These are phyloP conservation scores for Arthrobotrys conoides DNA, from an alignment of 2,329 filamentous ascomycete genomes.

Conservation along the genomic window DNA sequence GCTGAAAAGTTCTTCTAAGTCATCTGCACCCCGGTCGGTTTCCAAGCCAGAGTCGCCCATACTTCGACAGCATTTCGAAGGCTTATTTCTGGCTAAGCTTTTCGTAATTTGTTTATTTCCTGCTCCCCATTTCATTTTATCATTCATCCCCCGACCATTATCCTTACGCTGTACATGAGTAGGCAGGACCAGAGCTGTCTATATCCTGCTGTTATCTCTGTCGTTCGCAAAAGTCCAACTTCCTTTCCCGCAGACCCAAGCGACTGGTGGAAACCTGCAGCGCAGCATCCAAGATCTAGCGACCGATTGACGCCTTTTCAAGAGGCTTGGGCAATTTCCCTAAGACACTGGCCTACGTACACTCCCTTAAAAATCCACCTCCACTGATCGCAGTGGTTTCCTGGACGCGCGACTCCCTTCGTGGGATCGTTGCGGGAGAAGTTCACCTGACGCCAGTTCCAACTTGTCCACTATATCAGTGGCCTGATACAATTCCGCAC, in stretches of 20 bases:
- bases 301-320: conserved; percentile 31
- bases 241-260: conserved; percentile 12
- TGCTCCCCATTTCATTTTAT: neutral
- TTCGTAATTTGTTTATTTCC: conserved; percentile 45
- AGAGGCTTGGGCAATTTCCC: conserved; percentile 18
- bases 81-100: conserved; percentile 60
- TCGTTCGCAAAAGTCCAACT: conserved; percentile 23
- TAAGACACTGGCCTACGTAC: conserved; percentile 18
- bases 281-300: conserved; percentile 9
- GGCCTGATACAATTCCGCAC: conserved; percentile 25
- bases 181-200: conserved; percentile 5
- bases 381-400: conserved; percentile 33
- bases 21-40: conserved; percentile 29
- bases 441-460: conserved; percentile 13
- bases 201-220: conserved; percentile 8
- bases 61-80: conserved; percentile 39
- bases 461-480: conserved; percentile 13
- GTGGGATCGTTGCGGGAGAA: conserved; percentile 54
- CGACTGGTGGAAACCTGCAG: conserved; percentile 32
- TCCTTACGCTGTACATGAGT: conserved; percentile 15
- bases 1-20: conserved; percentile 19
- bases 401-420: conserved; percentile 58
- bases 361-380: conserved; percentile 13
- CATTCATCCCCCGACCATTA: neutral
- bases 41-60: conserved; percentile 49